Evolutionary conservation across 371 early-diverging fungal genomes (phyloP).

Genomic region (Mucor lusitanicus): DNA sequence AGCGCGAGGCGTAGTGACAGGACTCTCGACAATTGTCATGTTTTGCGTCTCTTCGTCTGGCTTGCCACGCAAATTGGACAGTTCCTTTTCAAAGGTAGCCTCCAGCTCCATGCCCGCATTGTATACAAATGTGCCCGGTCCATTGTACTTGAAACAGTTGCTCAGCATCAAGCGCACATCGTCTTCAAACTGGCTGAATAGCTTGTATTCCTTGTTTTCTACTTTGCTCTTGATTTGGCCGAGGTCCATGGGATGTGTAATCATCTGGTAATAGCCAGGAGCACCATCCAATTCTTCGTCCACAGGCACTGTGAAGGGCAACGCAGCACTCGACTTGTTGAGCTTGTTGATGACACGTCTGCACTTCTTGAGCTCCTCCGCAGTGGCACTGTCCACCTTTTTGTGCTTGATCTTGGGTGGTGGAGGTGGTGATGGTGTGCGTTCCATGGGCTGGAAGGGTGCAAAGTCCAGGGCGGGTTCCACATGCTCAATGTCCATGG

Average conservation of each 20-base stretch:
- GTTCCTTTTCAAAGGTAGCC: conserved; percentile 42
- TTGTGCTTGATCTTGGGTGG: conserved; percentile 12
- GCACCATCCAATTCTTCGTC: conserved; percentile 63
- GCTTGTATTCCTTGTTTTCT: conserved; percentile 56
- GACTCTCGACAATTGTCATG: conserved; percentile 55
- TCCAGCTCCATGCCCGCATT: conserved; percentile 52
- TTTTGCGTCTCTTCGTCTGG: conserved; percentile 32
- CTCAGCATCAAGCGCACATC: conserved; percentile 63
- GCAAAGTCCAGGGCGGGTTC: neutral
- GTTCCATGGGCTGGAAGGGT: conserved; percentile 5
- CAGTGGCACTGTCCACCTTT: conserved; percentile 14
- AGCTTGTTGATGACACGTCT: conserved; percentile 58
- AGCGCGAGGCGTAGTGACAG: conserved; percentile 15
- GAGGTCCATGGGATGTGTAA: conserved; percentile 90
- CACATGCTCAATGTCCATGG: conserved; percentile 1
- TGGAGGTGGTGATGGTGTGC: conserved; percentile 8
- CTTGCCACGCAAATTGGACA: conserved; percentile 41
- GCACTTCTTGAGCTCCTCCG: conserved; percentile 43
- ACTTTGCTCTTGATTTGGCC: conserved; percentile 82
- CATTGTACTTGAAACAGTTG: conserved; percentile 61
- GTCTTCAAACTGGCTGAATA: conserved; percentile 61
- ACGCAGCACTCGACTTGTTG: conserved; percentile 55
- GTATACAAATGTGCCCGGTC: conserved; percentile 50
- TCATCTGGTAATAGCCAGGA: conserved; percentile 39
- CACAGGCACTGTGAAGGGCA: conserved; percentile 69